Conservation (phyloP, 768 basidiomycete species). For the Clathrus columnatus region DNA sequence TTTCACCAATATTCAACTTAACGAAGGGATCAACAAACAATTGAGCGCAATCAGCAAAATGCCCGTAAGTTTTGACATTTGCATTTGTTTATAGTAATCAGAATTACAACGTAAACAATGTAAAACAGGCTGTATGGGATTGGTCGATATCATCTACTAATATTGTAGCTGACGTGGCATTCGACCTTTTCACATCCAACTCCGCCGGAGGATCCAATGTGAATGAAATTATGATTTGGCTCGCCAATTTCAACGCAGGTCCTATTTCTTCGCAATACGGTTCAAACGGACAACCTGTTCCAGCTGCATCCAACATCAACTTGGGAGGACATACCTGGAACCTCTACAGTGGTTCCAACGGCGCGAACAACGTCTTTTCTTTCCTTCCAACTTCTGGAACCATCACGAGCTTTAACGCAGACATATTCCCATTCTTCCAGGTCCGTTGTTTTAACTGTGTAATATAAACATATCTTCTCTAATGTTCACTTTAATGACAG, state of each 20-base stretch:
- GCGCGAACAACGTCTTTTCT: constrained; percentile 34
- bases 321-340: constrained; percentile 50
- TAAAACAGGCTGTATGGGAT: constrained; percentile 40
- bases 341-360: constrained; percentile 46
- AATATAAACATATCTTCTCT: not conserved
- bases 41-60: constrained; percentile 47
- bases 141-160: constrained; percentile 41
- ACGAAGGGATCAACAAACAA: constrained; percentile 41
- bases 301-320: constrained; percentile 35
- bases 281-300: constrained; percentile 35
- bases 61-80: constrained; percentile 32
- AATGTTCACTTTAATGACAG: constrained; percentile 22
- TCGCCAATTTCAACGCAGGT: constrained; percentile 46
- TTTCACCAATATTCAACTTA: constrained; percentile 48
- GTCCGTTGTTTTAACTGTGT: constrained; percentile 20
- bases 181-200: constrained; percentile 54
- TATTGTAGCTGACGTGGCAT: constrained; percentile 49
- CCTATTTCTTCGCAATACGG: constrained; percentile 47
- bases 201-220: constrained; percentile 37
- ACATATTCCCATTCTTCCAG: constrained; percentile 44
- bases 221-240: constrained; percentile 57
- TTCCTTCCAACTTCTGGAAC: constrained; percentile 31
- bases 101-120: not conserved
- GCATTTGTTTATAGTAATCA: not conserved
- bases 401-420: constrained; percentile 43